These are phyloP conservation scores for Ambrosiella xylebori DNA, from an alignment of 2,329 filamentous ascomycete genomes.

Conservation along the genomic window DNA sequence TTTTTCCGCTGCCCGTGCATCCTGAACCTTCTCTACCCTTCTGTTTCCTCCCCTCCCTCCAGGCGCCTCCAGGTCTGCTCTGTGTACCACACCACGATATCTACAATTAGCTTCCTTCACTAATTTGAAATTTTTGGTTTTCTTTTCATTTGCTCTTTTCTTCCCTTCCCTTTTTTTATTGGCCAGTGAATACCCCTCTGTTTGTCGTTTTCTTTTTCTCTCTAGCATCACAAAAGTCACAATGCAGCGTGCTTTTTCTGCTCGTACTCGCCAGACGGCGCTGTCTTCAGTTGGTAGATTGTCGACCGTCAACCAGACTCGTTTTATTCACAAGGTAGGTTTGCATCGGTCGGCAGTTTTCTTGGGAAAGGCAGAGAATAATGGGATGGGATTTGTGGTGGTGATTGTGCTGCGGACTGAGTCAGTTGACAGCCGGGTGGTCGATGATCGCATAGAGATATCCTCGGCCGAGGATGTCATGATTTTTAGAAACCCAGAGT, in stretches of 20 bases:
- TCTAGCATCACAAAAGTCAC: constrained; percentile 25
- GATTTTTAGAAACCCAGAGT: not conserved
- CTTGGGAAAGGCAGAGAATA: too few species aligned
- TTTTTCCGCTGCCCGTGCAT: constrained; percentile 3
- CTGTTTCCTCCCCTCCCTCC: constrained; percentile 13
- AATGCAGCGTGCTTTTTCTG: constrained; percentile 93
- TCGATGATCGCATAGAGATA: too few species aligned
- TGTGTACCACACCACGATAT: constrained; percentile 8
- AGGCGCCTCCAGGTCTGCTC: constrained; percentile 11
- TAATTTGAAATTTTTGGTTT: not conserved
- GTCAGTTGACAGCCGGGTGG: not conserved
- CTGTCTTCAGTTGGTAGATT: constrained; percentile 52
- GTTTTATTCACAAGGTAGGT: constrained; percentile 89
- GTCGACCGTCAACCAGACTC: constrained; percentile 64
- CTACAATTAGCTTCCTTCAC: not conserved
- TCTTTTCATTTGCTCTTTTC: constrained; percentile 4
- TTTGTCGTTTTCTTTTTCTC: constrained; percentile 16
- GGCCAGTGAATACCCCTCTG: constrained; percentile 10
- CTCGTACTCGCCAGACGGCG: constrained; percentile 61
- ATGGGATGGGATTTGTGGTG: not conserved
- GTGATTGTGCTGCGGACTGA: not conserved
- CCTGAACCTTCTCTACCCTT: constrained; percentile 8
- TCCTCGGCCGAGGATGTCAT: not conserved
- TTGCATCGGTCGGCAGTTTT: not conserved
- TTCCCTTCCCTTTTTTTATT: constrained; percentile 15